These are phyloP conservation scores for barrel medic (Medicago truncatula) DNA, from an alignment of 306 rosid species.

Conservation along the genomic window MtrunA17r5.0-ANR NC_053045.1:29985001-29985500, in stretches of 20 bases:
- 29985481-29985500: conserved; percentile 57
- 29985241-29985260: not conserved
- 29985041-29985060: not conserved
- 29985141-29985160: not conserved
- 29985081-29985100: not conserved
- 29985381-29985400: no score
- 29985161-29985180: not conserved
- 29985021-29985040: not conserved
- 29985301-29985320: not conserved
- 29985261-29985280: conserved; percentile 13
- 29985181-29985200: not conserved
- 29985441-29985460: no score
- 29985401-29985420: no score
- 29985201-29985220: conserved; percentile 7
- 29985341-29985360: no score
- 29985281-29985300: not conserved
- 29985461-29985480: not conserved
- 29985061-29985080: no score
- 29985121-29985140: no score
- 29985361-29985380: no score
- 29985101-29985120: not conserved
- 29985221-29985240: conserved; percentile 1
- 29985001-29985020: not conserved
- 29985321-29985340: not conserved
- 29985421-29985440: no score